Evolutionary conservation across 1,284 basidiomycete species (phyloP).

Genomic region (Mycosarcoma mackinlayi): DNA sequence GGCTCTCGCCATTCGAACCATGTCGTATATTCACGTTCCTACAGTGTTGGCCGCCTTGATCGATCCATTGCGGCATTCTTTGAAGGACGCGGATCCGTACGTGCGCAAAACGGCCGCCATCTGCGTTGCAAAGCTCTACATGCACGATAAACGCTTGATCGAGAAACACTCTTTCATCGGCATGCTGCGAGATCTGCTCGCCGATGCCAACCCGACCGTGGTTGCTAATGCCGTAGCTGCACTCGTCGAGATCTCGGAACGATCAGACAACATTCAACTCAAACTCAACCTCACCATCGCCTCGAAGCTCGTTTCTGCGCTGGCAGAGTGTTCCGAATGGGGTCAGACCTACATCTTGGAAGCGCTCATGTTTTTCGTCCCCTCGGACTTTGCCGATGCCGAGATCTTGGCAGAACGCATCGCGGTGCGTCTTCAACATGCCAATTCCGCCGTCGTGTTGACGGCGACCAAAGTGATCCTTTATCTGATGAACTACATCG

Average conservation of each 20-base stretch:
- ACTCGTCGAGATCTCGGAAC: constrained; percentile 87
- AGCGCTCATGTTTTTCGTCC: constrained; percentile 89
- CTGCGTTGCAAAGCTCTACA: constrained; percentile 88
- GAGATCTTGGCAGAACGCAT: constrained; percentile 94
- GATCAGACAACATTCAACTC: constrained; percentile 85
- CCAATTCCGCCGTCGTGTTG: constrained; percentile 92
- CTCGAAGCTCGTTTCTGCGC: constrained; percentile 83
- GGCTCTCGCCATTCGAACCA: constrained; percentile 90
- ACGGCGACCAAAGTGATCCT: constrained; percentile 94
- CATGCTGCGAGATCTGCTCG: constrained; percentile 84
- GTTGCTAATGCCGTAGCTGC: constrained; percentile 95
- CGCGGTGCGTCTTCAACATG: constrained; percentile 87
- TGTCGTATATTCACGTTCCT: constrained; percentile 86
- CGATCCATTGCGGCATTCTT: constrained; percentile 85
- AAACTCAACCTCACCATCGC: constrained; percentile 83
- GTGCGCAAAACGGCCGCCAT: constrained; percentile 97
- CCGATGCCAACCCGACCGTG: constrained; percentile 93
- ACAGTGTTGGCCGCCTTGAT: constrained; percentile 76
- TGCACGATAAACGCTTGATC: constrained; percentile 82
- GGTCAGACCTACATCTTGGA: constrained; percentile 99
- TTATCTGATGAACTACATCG: constrained; percentile 99
- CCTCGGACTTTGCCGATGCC: constrained; percentile 86
- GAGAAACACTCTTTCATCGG: constrained; percentile 87
- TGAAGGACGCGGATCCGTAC: constrained; percentile 90
- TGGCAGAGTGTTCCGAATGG: constrained; percentile 95